Percentiles rank a stretch among this genome's conserved stretches.
phyloP scores from a whole-genome alignment of 1,139 yeast species.

The Kluyveromyces sp. region DNA sequence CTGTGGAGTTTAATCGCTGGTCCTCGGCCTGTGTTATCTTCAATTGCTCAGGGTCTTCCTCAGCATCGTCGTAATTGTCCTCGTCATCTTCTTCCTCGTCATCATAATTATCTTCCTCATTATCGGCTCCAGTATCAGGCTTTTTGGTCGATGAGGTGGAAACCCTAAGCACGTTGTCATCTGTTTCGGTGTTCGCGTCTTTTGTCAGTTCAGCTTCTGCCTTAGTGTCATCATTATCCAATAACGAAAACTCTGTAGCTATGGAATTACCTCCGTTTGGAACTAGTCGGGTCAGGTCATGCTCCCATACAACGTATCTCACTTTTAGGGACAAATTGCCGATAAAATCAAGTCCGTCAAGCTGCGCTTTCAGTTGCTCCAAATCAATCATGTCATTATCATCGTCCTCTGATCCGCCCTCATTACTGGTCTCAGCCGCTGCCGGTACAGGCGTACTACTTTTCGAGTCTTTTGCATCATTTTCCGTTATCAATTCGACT shows the following conservation, averaged over 20 bases:
- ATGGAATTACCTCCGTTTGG: slow-evolving; percentile 17
- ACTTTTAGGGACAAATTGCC: slow-evolving; percentile 55
- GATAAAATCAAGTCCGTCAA: slow-evolving; percentile 47
- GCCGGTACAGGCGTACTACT: slow-evolving; percentile 15
- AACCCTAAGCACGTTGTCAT: slow-evolving; percentile 10
- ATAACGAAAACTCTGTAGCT: slow-evolving; percentile 13
- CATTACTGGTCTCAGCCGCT: slow-evolving; percentile 12
- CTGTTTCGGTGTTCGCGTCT: neutral
- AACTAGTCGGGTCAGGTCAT: slow-evolving; percentile 54
- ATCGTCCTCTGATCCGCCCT: slow-evolving; percentile 21
- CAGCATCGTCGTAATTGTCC: slow-evolving; percentile 23
- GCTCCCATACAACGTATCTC: slow-evolving; percentile 66
- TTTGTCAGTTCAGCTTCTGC: neutral
- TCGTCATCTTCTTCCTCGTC: slow-evolving; percentile 31
- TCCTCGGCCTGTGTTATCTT: slow-evolving; percentile 15
- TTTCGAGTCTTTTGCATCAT: slow-evolving; percentile 10
- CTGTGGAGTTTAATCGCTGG: slow-evolving; percentile 1
- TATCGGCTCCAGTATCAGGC: slow-evolving; percentile 8
- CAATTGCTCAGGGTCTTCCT: slow-evolving; percentile 10
- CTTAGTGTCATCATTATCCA: slow-evolving; percentile 22
- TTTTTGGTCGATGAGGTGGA: neutral
- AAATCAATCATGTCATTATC: slow-evolving; percentile 23
- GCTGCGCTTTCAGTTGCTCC: slow-evolving; percentile 33
- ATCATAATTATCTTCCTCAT: slow-evolving; percentile 25
- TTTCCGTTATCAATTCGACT: slow-evolving; percentile 11